Evolutionary conservation across 2,329 filamentous ascomycete genomes (phyloP), one percentile per base, ranked within the genome.

Genomic region (Cercospora zeae-maydis): DNA sequence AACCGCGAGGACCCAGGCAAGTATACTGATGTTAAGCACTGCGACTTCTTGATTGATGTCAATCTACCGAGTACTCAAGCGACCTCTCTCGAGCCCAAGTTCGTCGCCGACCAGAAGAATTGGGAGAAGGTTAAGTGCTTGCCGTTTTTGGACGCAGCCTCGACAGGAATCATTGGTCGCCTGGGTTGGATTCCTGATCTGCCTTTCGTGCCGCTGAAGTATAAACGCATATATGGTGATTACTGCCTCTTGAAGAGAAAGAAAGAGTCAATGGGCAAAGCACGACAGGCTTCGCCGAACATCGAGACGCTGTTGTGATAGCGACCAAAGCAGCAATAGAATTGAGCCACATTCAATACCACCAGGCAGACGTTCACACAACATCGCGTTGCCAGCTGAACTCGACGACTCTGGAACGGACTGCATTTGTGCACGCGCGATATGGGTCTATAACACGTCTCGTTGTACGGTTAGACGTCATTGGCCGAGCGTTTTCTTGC

Each of bases 1-100:
- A 99, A 99, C 72, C 81, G 88, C 67, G 93, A 97, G 76, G 95
- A 99, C 74, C 75, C 84, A 65, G 84, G 86, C 63, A 99, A 98
- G 85, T 96, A 98, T 84, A 81, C 87, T 36, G 87, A 93, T 64
- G 78, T 96, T 47, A 81, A 83, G 30, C 82, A 86, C 59, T 99
- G 95, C 76, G 82, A 86, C 8, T 97, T 96, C 76, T 74, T 99
- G 4, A 88, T 98, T 14, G 95, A 99, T 75, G 96, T 92, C 0
- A 88, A 90, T 64, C 92, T 93, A 70, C 87, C 89, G 0, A 79
- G 79, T 31, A 80, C 80, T 14, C 70, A 75, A 34, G 70, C 84
- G 73, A 88, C 91, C 1, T 80, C 83, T 0, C 82, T 88, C 10
- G 93, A 99, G 74, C 93, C 93, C 1, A 86, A 92, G 71, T 96